phyloP scores from a whole-genome alignment of 768 basidiomycete species.

The Asterophora parasitica region DNA sequence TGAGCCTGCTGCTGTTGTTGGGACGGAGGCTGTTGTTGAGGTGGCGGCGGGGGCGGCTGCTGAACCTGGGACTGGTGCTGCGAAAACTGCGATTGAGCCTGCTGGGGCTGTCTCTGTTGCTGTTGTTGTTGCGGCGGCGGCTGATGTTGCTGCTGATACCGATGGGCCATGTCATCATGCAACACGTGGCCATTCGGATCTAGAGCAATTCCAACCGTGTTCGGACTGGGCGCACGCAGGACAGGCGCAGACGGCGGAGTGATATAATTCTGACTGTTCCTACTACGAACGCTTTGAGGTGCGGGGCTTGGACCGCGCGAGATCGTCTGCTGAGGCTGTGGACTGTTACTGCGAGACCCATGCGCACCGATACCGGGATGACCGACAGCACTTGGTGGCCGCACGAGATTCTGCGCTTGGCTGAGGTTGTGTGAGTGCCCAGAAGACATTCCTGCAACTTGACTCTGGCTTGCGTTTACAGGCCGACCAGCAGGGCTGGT shows the following conservation, averaged over 20 bases:
- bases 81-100: slow-evolving; percentile 22
- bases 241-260: slow-evolving; percentile 32
- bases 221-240: slow-evolving; percentile 65
- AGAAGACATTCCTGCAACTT: slow-evolving; percentile 12
- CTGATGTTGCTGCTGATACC: slow-evolving; percentile 42
- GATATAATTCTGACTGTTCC: slow-evolving; percentile 34
- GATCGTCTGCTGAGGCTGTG: slow-evolving; percentile 58
- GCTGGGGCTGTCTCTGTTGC: slow-evolving; percentile 22
- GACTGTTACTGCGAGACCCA: slow-evolving; percentile 53
- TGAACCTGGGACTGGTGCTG: slow-evolving; percentile 22
- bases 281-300: slow-evolving; percentile 19
- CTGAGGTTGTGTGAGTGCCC: slow-evolving; percentile 14
- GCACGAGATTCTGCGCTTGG: slow-evolving; percentile 38
- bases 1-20: slow-evolving; percentile 9
- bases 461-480: slow-evolving; percentile 19
- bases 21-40: slow-evolving; percentile 26
- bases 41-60: slow-evolving; percentile 24
- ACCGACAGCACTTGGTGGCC: slow-evolving; percentile 58
- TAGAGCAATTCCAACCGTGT: slow-evolving; percentile 76
- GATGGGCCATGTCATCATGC: slow-evolving; percentile 73
- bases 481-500: slow-evolving; percentile 38
- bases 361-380: slow-evolving; percentile 83
- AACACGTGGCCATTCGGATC: slow-evolving; percentile 78
- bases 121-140: slow-evolving; percentile 28
- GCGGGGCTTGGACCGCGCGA: slow-evolving; percentile 55